These are phyloP conservation scores for Lasiodiplodia theobromae DNA, from an alignment of 2,329 filamentous ascomycete species.

Conservation along the genomic window DNA sequence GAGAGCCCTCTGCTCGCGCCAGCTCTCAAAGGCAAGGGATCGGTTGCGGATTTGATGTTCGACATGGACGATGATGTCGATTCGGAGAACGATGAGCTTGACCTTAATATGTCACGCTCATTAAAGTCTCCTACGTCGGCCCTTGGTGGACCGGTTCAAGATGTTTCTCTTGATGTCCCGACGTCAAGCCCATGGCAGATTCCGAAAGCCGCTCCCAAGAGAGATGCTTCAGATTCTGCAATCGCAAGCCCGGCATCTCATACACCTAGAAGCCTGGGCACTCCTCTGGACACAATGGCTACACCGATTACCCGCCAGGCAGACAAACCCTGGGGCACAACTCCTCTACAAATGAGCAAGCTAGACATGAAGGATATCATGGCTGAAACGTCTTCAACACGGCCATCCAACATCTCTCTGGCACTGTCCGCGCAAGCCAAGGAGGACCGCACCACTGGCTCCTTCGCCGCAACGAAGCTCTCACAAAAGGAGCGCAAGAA, in stretches of 20 bases:
- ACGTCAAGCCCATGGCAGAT: constrained; percentile 17
- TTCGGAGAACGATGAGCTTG: constrained; percentile 24
- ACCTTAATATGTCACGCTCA: not conserved
- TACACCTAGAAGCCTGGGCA: not conserved
- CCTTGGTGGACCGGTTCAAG: constrained; percentile 18
- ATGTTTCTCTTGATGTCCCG: not conserved
- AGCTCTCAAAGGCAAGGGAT: constrained; percentile 71
- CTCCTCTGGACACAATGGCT: not conserved
- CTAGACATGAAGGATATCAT: constrained; percentile 81
- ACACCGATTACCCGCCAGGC: constrained; percentile 31
- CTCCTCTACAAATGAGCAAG: constrained; percentile 66
- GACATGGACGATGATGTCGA: constrained; percentile 85
- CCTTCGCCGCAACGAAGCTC: constrained; percentile 63
- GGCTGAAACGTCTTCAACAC: constrained; percentile 57
- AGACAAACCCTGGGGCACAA: constrained; percentile 60
- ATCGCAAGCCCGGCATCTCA: not conserved
- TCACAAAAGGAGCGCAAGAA: constrained; percentile 93
- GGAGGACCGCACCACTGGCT: constrained; percentile 43
- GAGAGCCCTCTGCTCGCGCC: constrained; percentile 71
- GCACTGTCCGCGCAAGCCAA: constrained; percentile 57
- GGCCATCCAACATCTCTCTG: constrained; percentile 61
- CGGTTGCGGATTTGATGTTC: constrained; percentile 82
- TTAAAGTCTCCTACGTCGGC: constrained; percentile 3
- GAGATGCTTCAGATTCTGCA: constrained; percentile 4
- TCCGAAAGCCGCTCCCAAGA: not conserved